Evolutionary conservation across 176 grass and related monocot genomes (phyloP), one percentile per base, ranked within the genome.

Genomic region (Hyparrhenia diplandra): DNA sequence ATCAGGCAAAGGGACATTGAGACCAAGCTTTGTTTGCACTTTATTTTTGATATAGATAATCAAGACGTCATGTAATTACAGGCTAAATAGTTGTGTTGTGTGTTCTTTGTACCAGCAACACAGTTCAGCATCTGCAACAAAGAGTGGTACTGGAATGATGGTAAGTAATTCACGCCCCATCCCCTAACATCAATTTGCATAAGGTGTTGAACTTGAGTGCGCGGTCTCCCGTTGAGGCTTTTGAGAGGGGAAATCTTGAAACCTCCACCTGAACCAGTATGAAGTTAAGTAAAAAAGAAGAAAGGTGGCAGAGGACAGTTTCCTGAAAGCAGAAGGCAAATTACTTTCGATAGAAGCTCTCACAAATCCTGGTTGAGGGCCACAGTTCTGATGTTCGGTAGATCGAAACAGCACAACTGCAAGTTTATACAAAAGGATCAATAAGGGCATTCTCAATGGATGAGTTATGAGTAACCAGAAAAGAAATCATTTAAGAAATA

Each of bases 151-250:
- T 98, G 92, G 82, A 98, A 95, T 82, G 95, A 95, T 69, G 95
- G 77, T 67, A 95, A 16, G 36, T 91, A 98, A 64, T 91, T 86
- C 16, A 87, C 62, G 5, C 90, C 92, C 95, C 92, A 98, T 87
- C 95, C 95, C 69, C 91, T 98, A 28, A 98, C 80, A 89, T 98
- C 95, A 85, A 98, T 95, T 86, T 98, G 95, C 90, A 98, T 98
- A 87, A 98, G 88, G 74, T 98, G 84, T 81, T 98, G 92, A 70
- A 98, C 95, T 88, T 98, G 95, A 68, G 95, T 89, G 46, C 88
- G 83, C 3, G 83, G 88, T 73, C 80, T 94, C 21, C 95, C 90
- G 60, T 93, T 83, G 51, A 89, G 67, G 65, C 70, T 37, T 87
- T 91, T 94, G 76, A 98, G 88, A 83, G 95, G 95, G 74, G 92